Evolutionary conservation across 192 early-diverging fungal genomes (phyloP), one percentile per base, ranked within the genome.

Genomic region (Gigaspora rosea): DNA sequence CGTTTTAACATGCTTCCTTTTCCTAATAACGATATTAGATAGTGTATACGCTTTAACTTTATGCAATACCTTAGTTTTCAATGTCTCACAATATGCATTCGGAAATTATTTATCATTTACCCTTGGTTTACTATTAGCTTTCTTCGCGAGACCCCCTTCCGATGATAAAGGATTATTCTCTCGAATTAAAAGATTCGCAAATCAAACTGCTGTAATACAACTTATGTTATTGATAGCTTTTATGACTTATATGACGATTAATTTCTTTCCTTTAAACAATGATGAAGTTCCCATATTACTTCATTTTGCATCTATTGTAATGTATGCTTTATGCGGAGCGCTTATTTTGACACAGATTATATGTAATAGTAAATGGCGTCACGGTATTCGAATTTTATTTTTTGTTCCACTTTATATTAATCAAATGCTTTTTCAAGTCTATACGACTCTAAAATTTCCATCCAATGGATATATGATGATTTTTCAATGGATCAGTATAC

Each of bases 351-450:
- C 64, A 7, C 64, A 66, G 33, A 0, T 66, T 36, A 66, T 66
- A 46, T 13, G 22, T 33, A 66, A 66, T 66, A 66, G 33, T 18
- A 0, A 5, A 4, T 36, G 16, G 11, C 64, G 64, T 46, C 22
- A 46, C 8, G 15, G 16, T 33, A 12, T 46, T 4, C 35, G 36
- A 16, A 33, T 11, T 1, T 15, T 66, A 33, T 66, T 66, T 13
- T 36, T 66, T 46, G 41, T 46, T 41, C 64, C 36, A 1, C 64
- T 66, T 13, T 66, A 66, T 33, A 33, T 46, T 66, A 36, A 15
- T 66, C 64, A 66, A 66, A 66, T 66, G 36, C 33, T 66, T 66
- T 46, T 66, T 66, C 64, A 66, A 36, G 3, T 10, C 64, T 66
- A 66, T 66, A 33, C 33, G 11, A 46, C 13, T 2, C 9, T 66